phyloP scores from a whole-genome alignment of 176 grass and related monocot genomes.

The Cenchrus americanus region DNA sequence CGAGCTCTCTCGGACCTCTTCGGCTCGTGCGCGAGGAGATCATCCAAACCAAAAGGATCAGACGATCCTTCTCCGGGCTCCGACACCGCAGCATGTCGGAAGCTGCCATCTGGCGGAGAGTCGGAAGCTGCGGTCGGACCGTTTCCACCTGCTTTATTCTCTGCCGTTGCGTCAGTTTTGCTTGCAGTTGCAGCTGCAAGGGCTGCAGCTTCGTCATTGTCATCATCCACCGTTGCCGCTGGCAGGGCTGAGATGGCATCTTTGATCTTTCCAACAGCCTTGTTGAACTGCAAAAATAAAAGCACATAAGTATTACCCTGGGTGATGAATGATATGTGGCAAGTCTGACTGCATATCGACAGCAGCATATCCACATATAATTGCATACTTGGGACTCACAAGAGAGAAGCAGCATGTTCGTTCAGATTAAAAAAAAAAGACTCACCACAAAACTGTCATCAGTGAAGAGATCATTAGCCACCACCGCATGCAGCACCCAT shows the following conservation, averaged over 20 bases:
- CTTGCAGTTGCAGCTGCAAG: slow-evolving; percentile 56
- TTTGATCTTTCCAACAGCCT: slow-evolving; percentile 89
- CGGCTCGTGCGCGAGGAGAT: slow-evolving; percentile 55
- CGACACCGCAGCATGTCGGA: neutral
- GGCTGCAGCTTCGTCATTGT: slow-evolving; percentile 64
- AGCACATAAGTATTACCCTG: neutral
- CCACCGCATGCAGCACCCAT: slow-evolving; percentile 80
- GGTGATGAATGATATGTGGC: neutral
- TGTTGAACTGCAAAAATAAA: slow-evolving; percentile 67
- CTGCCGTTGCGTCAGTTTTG: slow-evolving; percentile 14
- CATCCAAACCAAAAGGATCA: slow-evolving; percentile 91
- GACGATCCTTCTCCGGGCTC: slow-evolving; percentile 40
- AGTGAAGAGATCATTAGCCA: slow-evolving; percentile 96
- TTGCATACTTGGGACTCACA: neutral
- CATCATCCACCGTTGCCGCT: slow-evolving; percentile 65
- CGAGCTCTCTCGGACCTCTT: slow-evolving; percentile 63
- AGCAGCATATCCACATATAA: neutral
- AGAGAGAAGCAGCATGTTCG: neutral
- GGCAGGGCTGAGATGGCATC: slow-evolving; percentile 73
- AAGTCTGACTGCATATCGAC: neutral
- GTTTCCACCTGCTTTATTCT: slow-evolving; percentile 21
- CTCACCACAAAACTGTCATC: slow-evolving; percentile 99
- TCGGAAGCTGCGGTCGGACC: neutral
- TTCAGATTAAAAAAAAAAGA: slow-evolving; percentile 1
- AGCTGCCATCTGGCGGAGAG: neutral